phyloP scores from a whole-genome alignment of 495 filamentous ascomycete genomes.

The Arthonia radiata region DNA sequence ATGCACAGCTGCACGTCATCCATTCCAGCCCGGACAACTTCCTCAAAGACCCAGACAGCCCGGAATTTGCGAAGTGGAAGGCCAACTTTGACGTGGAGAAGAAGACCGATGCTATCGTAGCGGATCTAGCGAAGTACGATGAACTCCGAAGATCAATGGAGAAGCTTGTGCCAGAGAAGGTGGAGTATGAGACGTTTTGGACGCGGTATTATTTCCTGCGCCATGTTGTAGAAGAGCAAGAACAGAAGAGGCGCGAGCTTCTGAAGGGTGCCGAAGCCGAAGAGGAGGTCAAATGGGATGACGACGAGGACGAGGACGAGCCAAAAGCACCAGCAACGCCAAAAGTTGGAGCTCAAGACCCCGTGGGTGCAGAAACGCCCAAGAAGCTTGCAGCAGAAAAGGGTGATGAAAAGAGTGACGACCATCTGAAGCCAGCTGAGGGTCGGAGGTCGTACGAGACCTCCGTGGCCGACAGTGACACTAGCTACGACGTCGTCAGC shows the following conservation, averaged over 20 bases:
- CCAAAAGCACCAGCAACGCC: conserved; percentile 14
- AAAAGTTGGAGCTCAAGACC: conserved; percentile 10
- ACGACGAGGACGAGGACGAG: conserved; percentile 39
- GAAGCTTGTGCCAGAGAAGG: conserved; percentile 72
- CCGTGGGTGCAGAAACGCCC: conserved; percentile 10
- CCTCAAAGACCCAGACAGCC: conserved; percentile 44
- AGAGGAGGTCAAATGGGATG: conserved; percentile 70
- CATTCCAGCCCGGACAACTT: conserved; percentile 74
- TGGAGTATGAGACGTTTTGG: conserved; percentile 82
- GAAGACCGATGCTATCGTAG: conserved; percentile 66
- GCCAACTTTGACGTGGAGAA: conserved; percentile 53
- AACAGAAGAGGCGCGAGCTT: conserved; percentile 69
- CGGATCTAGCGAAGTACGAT: conserved; percentile 65
- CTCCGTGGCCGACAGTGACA: conserved; percentile 66
- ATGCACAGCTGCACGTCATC: conserved; percentile 86
- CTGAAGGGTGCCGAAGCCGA: conserved; percentile 63
- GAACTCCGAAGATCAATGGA: conserved; percentile 86
- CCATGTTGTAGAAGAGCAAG: conserved; percentile 85
- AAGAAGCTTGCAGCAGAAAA: conserved; percentile 5
- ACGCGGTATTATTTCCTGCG: conserved; percentile 85
- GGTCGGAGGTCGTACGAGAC: conserved; percentile 65
- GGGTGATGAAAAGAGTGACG: background rate
- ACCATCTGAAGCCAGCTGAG: conserved; percentile 28
- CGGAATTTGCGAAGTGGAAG: conserved; percentile 51
- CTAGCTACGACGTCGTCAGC: conserved; percentile 82